These are phyloP conservation scores for Thraustochytrium aureum DNA, from an alignment of 352 stramenopile genomes.

Conservation along the genomic window DNA sequence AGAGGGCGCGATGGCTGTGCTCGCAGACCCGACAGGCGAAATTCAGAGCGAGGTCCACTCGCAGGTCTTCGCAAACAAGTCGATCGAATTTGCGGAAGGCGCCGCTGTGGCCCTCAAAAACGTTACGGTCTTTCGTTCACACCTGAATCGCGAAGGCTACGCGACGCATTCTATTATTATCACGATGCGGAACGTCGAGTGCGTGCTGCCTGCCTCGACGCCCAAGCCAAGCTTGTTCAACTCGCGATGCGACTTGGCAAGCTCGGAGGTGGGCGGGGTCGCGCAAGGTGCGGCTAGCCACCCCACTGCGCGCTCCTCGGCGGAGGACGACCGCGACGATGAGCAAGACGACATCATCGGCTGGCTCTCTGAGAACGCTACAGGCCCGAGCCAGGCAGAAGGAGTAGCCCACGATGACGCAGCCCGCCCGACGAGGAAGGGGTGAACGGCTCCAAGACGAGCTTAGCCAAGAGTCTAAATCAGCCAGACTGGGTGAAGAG, in stretches of 20 bases:
- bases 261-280: no score
- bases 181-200: slow-evolving; percentile 28
- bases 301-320: no score
- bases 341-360: no score
- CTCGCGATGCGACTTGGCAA: not conserved
- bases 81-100: slow-evolving; percentile 29
- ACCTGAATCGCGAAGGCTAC: slow-evolving; percentile 49
- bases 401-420: no score
- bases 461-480: no score
- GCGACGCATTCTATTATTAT: slow-evolving; percentile 43
- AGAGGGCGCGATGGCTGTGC: slow-evolving; percentile 27
- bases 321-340: no score
- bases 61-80: not conserved
- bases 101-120: slow-evolving; percentile 28
- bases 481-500: no score
- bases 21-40: slow-evolving; percentile 46
- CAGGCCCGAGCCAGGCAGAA: no score
- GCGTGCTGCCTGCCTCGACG: not conserved
- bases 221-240: not conserved
- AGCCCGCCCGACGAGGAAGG: no score
- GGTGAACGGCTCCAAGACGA: no score
- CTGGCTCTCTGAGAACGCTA: no score
- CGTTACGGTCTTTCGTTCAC: slow-evolving; percentile 48
- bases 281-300: no score
- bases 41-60: slow-evolving; percentile 44